Base-by-base conservation (phyloP, 495 filamentous ascomycete genomes). In the Rusavskia elegans region DNA sequence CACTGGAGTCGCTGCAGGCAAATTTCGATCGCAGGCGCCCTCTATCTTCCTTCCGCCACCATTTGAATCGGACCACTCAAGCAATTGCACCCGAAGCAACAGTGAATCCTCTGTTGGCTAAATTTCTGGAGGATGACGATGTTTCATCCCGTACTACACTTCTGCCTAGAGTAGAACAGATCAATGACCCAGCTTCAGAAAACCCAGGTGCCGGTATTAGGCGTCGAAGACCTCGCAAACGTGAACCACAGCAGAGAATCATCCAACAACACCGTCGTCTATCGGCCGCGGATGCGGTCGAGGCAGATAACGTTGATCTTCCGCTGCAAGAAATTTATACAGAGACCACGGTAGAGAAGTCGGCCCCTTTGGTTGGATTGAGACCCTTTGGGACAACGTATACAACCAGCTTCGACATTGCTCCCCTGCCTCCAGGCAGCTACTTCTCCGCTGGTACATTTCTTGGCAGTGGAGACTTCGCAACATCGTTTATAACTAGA, bases 381-480 rank as follows among this genome's bases (percentile, higher is more conserved):
- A 77, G 71, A 2, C 73, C 73, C 1, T 77, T 73, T 58, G 80
- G 82, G 23, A 73, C 81, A 10, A 69, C 71, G 21, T 95, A 93
- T 59, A 75, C 85, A 0, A 71, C 81, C 13, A 78, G 85, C 56
- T 95, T 96, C 54, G 82, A 85, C 49, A 64, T 88, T 29, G 71
- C 68, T 39, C 82, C 87, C 25, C 66, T 94, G 23, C 71, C 69
- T 42, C 51, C 64, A 11, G 85, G 83, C 0, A 82, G 81, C 1
- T 92, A 74, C 63, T 92, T 93, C 57, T 85, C 89, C 57, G 70
- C 82, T 57, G 74, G 66, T 46, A 89, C 87, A 11, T 74, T 93
- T 48, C 71, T 94, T 48, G 88, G 89, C 16, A 81, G 79, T 57
- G 85, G 84, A 0, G 76, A 21, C 72, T 94, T 48, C 60, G 60